A percentile compares a stretch with the other conserved stretches of the same genome.
phyloP scores from a whole-genome alignment of 495 filamentous ascomycete genomes.

The Hypoxylon perforatum region DNA sequence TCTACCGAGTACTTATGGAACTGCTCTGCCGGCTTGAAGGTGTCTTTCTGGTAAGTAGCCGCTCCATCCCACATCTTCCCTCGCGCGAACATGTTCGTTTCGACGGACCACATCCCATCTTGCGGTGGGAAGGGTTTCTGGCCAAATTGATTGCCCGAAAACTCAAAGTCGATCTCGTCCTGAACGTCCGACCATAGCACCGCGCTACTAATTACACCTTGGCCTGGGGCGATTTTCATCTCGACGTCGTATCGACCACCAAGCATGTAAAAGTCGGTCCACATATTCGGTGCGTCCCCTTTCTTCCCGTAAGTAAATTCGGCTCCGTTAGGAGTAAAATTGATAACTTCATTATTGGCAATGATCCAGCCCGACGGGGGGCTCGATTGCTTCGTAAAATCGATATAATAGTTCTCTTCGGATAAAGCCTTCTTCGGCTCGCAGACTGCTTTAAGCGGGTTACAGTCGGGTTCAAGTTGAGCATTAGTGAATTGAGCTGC shows the following conservation, averaged over 20 bases:
- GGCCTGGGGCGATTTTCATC: conserved; percentile 75
- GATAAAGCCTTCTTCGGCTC: conserved; percentile 42
- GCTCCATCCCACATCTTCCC: conserved; percentile 74
- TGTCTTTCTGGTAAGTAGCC: conserved; percentile 75
- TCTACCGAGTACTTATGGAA: conserved; percentile 92
- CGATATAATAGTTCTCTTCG: conserved; percentile 41
- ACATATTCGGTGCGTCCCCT: conserved; percentile 81
- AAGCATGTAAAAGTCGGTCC: conserved; percentile 77
- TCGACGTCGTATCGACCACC: conserved; percentile 78
- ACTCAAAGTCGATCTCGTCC: conserved; percentile 96
- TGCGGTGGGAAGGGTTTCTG: conserved; percentile 50
- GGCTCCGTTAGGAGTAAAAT: conserved; percentile 68
- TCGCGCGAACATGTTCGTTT: conserved; percentile 94
- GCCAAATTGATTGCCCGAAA: conserved; percentile 70
- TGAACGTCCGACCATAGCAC: conserved; percentile 89
- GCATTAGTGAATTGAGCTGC: conserved; percentile 37
- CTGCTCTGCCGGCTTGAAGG: conserved; percentile 70
- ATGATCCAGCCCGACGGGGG: conserved; percentile 39
- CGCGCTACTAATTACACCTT: conserved; percentile 81
- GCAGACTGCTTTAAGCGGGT: conserved; percentile 41
- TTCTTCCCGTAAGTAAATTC: conserved; percentile 78
- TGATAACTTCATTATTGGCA: conserved; percentile 49
- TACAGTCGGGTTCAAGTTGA: conserved; percentile 45
- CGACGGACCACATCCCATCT: conserved; percentile 62
- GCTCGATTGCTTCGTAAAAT: conserved; percentile 43